phyloP scores from a whole-genome alignment of 2,329 filamentous ascomycete genomes.

The Sclerotinia minor region DNA sequence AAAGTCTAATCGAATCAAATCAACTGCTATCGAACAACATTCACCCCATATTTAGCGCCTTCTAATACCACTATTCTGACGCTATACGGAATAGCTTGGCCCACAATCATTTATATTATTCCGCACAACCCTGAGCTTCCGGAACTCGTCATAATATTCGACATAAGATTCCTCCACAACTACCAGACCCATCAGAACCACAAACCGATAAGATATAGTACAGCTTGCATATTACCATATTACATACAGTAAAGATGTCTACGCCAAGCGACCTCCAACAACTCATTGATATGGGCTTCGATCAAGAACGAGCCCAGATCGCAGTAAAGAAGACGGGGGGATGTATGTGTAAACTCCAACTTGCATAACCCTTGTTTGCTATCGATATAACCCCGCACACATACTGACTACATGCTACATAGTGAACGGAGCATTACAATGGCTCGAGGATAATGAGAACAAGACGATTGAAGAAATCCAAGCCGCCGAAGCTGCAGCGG shows the following conservation, averaged over 20 bases:
- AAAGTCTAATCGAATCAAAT: not conserved
- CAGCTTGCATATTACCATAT: not conserved
- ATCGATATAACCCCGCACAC: slow-evolving; percentile 19
- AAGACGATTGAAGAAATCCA: slow-evolving; percentile 82
- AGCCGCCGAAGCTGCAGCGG: slow-evolving; percentile 41
- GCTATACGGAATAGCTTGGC: not conserved
- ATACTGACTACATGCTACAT: slow-evolving; percentile 43
- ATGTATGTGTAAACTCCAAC: slow-evolving; percentile 53
- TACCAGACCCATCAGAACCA: not conserved
- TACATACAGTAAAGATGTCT: slow-evolving; percentile 46
- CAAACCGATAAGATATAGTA: not conserved
- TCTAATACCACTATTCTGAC: not conserved
- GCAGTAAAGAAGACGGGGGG: slow-evolving; percentile 83
- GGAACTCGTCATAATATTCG: slow-evolving; percentile 1
- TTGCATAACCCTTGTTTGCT: not conserved
- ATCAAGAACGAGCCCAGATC: slow-evolving; percentile 75
- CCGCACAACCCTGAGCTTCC: slow-evolving; percentile 4
- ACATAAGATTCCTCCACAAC: slow-evolving; percentile 1
- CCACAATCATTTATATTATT: slow-evolving; percentile 4
- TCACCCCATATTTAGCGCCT: slow-evolving; percentile 6
- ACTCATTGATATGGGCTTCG: slow-evolving; percentile 76
- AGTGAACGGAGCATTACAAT: slow-evolving; percentile 90
- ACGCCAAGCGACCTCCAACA: slow-evolving; percentile 57
- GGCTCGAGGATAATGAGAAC: slow-evolving; percentile 90
- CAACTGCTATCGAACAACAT: not conserved